Evolutionary conservation across 2,329 filamentous ascomycete species (phyloP), one percentile per base, ranked within the genome.

Genomic region (Rugonectria rugulosa): DNA sequence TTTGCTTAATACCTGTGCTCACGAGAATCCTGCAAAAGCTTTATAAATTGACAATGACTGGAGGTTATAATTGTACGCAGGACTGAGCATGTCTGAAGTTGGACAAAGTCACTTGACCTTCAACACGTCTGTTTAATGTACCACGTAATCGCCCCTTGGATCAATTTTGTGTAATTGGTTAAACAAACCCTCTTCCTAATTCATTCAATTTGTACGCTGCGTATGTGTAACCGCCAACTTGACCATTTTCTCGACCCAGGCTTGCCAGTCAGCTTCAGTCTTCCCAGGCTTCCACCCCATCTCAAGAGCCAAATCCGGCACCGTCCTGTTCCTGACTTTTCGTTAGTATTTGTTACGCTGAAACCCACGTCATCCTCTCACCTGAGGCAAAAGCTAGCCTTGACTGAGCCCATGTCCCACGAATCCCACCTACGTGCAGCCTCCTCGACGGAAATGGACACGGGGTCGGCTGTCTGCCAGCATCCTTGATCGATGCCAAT

Each of bases 231-330:
- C 9, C 19, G 38, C 15, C 6, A 32, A 17, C 11, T 31, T n/a
- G 6, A 48, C 44, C 8, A 29, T 48, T 6, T 49, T 14, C n/a
- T 40, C 20, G 24, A 47, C 31, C 34, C 31, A 55, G 3, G n/a
- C 20, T 1, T 29, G 36, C 47, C 44, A 59, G 20, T 57, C 40
- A 23, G 37, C n/a, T 5, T 56, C 40, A 3, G 31, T 41, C 24
- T 41, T 53, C n/a, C 21, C 24, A 1, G 48, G 53, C 12, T 46
- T 45, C 56, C 56, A 59, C 5, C 38, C 53, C 6, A 56, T 10
- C 9, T 45, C 24, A 2, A 31, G 8, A 2, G 56, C 48, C 3
- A 27, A 15, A 12, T 42, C 19, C 2, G 53, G 32, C 2, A 24
- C 2, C 2, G 56, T 59, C 12, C 20, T 53, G 19, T 53, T 53